phyloP scores from a whole-genome alignment of 2,329 filamentous ascomycete species.

The Penicillium vulpinum region DNA sequence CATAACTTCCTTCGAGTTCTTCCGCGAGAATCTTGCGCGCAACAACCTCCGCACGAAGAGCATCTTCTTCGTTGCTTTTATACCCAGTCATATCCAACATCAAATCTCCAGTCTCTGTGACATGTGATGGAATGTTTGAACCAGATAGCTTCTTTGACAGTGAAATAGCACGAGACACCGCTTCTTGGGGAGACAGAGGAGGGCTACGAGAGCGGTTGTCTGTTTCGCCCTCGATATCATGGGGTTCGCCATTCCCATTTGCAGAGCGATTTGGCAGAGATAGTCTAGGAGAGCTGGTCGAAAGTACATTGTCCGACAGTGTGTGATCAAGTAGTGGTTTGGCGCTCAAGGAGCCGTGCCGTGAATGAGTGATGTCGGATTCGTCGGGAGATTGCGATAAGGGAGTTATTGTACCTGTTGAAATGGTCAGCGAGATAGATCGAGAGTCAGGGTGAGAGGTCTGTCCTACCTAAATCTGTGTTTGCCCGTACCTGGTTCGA shows the following conservation, averaged over 20 bases:
- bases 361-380: conserved; percentile 27
- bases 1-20: conserved; percentile 90
- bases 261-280: conserved; percentile 7
- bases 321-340: conserved; percentile 50
- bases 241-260: conserved; percentile 12
- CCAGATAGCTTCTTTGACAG: conserved; percentile 84
- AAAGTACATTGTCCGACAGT: conserved; percentile 56
- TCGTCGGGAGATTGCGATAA: conserved; percentile 42
- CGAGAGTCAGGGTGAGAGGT: neutral
- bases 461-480: conserved; percentile 47
- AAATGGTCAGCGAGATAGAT: neutral
- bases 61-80: conserved; percentile 90
- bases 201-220: conserved; percentile 68
- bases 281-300: conserved; percentile 39
- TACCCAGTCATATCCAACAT: conserved; percentile 99
- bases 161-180: conserved; percentile 76
- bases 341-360: conserved; percentile 31
- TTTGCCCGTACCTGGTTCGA: conserved; percentile 40
- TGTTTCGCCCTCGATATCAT: conserved; percentile 18
- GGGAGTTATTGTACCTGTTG: conserved; percentile 40
- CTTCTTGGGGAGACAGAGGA: conserved; percentile 71
- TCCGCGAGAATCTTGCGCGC: conserved; percentile 90
- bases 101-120: conserved; percentile 90
- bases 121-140: conserved; percentile 87
- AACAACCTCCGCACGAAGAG: conserved; percentile 86